These are phyloP conservation scores for Venturia oleaginea DNA, from an alignment of 2,329 filamentous ascomycete species.

Conservation along the genomic window DNA sequence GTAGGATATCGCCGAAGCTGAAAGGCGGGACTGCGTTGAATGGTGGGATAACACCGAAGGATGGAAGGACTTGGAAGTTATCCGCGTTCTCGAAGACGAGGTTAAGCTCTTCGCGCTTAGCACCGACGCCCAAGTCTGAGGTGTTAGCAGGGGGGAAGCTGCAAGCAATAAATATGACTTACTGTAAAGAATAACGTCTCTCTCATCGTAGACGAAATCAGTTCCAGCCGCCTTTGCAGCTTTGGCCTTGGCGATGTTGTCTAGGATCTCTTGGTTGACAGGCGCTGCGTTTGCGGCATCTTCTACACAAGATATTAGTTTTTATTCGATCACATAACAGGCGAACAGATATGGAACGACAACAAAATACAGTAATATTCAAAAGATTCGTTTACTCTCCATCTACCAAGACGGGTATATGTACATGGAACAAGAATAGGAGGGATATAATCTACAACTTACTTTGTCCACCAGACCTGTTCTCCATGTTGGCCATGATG, in stretches of 20 bases:
- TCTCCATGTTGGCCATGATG: constrained; percentile 77
- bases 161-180: constrained; percentile 16
- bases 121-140: constrained; percentile 70
- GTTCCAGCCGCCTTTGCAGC: constrained; percentile 10
- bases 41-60: constrained; percentile 92
- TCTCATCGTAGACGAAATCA: constrained; percentile 57
- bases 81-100: constrained; percentile 87
- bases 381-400: not conserved
- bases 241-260: constrained; percentile 12
- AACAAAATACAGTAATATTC: not conserved
- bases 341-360: not conserved
- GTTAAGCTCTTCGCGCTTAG: constrained; percentile 78
- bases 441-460: constrained; percentile 10
- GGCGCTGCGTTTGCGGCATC: not conserved
- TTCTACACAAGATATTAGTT: not conserved
- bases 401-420: not conserved
- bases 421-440: not conserved
- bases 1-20: constrained; percentile 71
- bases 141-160: constrained; percentile 1
- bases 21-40: constrained; percentile 79
- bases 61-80: constrained; percentile 87
- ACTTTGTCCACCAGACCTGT: constrained; percentile 43
- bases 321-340: not conserved
- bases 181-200: constrained; percentile 86
- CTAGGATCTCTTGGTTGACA: constrained; percentile 10